Percentiles rank a stretch among this genome's conserved stretches.
Evolutionary conservation across 345 rosid species (phyloP).

Genomic region (Brassica incana): DNA sequence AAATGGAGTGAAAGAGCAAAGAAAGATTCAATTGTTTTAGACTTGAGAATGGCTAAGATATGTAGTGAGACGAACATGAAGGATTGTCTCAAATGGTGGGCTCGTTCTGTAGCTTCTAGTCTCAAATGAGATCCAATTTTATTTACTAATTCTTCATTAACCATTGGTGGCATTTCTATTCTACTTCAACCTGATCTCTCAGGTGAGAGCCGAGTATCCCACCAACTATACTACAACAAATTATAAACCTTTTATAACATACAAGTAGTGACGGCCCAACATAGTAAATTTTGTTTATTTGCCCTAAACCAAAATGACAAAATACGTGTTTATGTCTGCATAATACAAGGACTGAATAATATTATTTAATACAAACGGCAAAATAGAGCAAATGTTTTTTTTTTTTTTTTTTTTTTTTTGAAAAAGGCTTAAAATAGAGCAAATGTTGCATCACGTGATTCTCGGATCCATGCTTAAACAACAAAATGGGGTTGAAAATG

Average conservation of each 20-base stretch:
- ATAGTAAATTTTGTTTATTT: neutral
- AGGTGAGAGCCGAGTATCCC: too few relatives aligned
- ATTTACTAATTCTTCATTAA: neutral
- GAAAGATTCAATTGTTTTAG: constrained; percentile 52
- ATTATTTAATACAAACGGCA: too few relatives aligned
- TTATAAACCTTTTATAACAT: neutral
- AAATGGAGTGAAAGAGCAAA: constrained; percentile 33
- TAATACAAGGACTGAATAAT: too few relatives aligned
- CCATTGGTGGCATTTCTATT: neutral
- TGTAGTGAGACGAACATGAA: constrained; percentile 55
- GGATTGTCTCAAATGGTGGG: constrained; percentile 68
- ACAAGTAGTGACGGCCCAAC: neutral
- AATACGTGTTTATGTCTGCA: too few relatives aligned
- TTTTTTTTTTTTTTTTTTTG: too few relatives aligned
- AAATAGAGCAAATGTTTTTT: too few relatives aligned
- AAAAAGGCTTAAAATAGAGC: neutral
- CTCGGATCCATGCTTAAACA: neutral
- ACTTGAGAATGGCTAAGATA: constrained; percentile 59
- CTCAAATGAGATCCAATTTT: constrained; percentile 42
- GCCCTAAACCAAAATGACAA: neutral
- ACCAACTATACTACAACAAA: neutral
- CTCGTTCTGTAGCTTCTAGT: constrained; percentile 70
- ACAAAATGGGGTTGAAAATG: neutral
- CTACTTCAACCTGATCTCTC: too few relatives aligned
- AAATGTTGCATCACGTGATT: constrained; percentile 22